Conservation (phyloP, 768 basidiomycete species). For the Xerocomellus intermedius region DNA sequence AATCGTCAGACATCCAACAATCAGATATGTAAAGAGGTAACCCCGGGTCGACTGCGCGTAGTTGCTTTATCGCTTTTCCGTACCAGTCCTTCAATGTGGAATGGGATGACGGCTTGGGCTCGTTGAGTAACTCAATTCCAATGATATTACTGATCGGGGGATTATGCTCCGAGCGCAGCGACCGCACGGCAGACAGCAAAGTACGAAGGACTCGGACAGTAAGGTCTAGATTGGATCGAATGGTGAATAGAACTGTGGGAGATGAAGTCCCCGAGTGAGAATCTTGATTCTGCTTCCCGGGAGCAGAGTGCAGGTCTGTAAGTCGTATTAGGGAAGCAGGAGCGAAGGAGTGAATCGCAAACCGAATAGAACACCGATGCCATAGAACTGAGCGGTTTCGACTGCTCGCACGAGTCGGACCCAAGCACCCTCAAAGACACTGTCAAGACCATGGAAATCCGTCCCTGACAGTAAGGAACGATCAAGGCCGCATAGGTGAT, state of each 20-base stretch:
- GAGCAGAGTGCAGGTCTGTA: slow-evolving; percentile 71
- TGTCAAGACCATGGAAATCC: slow-evolving; percentile 53
- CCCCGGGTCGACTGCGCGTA: slow-evolving; percentile 49
- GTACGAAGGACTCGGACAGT: slow-evolving; percentile 49
- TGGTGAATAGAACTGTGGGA: slow-evolving; percentile 47
- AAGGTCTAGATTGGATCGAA: slow-evolving; percentile 41
- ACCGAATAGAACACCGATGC: slow-evolving; percentile 78
- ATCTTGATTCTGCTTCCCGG: slow-evolving; percentile 73
- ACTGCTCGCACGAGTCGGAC: slow-evolving; percentile 57
- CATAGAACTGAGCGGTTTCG: slow-evolving; percentile 49
- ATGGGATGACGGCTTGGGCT: slow-evolving; percentile 53
- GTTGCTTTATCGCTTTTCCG: slow-evolving; percentile 45
- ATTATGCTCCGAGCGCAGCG: slow-evolving; percentile 51
- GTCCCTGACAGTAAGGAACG: slow-evolving; percentile 59
- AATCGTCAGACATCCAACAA: slow-evolving; percentile 69
- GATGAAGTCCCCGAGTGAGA: slow-evolving; percentile 64
- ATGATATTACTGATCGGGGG: slow-evolving; percentile 45
- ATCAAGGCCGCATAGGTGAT: slow-evolving; percentile 63
- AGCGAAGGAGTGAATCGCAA: slow-evolving; percentile 9
- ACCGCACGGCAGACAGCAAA: slow-evolving; percentile 34
- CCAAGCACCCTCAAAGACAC: slow-evolving; percentile 68
- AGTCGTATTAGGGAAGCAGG: slow-evolving; percentile 18
- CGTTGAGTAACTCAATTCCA: slow-evolving; percentile 60
- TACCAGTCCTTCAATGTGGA: slow-evolving; percentile 63
- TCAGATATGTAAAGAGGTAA: slow-evolving; percentile 76